Percentiles rank a stretch among this genome's conserved stretches.
Conservation (phyloP, 176 grass and related monocot species). For the Triticum timopheevii region DNA sequence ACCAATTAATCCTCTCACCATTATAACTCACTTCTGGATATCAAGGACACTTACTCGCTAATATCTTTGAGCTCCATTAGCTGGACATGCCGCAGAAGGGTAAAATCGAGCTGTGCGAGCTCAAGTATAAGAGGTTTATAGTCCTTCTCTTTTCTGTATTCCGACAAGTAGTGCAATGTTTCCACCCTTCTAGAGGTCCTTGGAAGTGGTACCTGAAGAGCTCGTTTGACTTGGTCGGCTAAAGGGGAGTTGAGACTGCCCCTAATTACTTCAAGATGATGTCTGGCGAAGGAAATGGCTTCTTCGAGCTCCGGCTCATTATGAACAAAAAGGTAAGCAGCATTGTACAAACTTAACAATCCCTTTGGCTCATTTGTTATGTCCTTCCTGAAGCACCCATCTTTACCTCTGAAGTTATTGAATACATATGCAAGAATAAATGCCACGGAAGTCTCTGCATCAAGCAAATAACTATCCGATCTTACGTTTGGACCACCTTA, state of each 20-base stretch:
- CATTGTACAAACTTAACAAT: conserved; percentile 29
- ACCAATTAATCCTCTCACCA: neutral
- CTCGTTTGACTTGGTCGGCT: conserved; percentile 10
- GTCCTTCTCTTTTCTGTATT: neutral
- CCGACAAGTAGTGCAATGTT: neutral
- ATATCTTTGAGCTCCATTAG: conserved; percentile 15
- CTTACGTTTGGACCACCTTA: too few species aligned
- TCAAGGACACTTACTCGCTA: neutral
- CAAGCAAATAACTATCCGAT: too few species aligned
- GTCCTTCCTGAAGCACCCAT: neutral
- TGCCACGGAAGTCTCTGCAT: neutral
- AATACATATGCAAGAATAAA: neutral
- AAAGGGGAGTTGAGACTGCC: neutral
- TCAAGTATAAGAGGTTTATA: neutral
- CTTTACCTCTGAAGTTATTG: neutral
- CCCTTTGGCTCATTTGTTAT: conserved; percentile 16
- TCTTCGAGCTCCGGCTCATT: neutral
- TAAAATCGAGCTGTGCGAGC: conserved; percentile 31
- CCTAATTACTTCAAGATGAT: neutral
- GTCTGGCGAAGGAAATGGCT: neutral
- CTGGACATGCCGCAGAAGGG: neutral
- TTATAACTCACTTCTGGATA: neutral
- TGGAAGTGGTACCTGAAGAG: conserved; percentile 28
- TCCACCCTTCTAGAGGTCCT: conserved; percentile 3
- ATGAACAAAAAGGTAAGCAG: neutral